A percentile compares a stretch with the other conserved stretches of the same genome.
These are phyloP conservation scores for Gastrodia elata DNA, from an alignment of 106 monocot species.

Conservation along the genomic window DNA sequence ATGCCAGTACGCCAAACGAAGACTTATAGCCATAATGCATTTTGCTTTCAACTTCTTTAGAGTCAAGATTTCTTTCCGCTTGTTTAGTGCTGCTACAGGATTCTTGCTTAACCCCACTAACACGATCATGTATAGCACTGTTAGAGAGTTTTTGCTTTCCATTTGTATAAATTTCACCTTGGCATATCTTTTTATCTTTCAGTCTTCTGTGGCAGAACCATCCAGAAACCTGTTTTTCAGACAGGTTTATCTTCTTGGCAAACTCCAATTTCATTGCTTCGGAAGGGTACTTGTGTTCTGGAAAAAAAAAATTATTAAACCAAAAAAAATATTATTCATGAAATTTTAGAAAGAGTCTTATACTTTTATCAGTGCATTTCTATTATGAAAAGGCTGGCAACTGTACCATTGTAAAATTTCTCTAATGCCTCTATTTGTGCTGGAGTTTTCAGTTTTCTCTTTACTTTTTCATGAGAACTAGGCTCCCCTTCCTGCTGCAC, in stretches of 20 bases:
- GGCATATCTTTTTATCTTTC: slow-evolving; percentile 30
- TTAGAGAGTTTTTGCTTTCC: slow-evolving; percentile 20
- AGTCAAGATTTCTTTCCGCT: slow-evolving; percentile 26
- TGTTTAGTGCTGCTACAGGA: slow-evolving; percentile 45
- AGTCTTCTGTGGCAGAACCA: slow-evolving; percentile 46
- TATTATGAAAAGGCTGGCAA: neutral
- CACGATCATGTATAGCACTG: slow-evolving; percentile 20
- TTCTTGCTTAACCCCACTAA: slow-evolving; percentile 33
- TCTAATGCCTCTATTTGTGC: slow-evolving; percentile 34
- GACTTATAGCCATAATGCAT: slow-evolving; percentile 9
- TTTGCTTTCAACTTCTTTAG: slow-evolving; percentile 37
- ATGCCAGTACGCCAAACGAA: slow-evolving; percentile 7
- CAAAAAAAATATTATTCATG: neutral
- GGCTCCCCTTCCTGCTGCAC: slow-evolving; percentile 8
- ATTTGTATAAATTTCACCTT: slow-evolving; percentile 14
- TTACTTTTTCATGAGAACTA: slow-evolving; percentile 11
- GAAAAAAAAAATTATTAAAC: slow-evolving; percentile 6
- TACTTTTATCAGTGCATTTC: neutral
- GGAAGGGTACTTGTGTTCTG: slow-evolving; percentile 38
- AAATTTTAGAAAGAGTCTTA: neutral
- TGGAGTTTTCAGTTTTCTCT: slow-evolving; percentile 27
- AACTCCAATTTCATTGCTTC: slow-evolving; percentile 31
- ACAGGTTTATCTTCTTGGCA: slow-evolving; percentile 23
- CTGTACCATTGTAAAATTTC: slow-evolving; percentile 33
- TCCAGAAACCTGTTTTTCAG: slow-evolving; percentile 37